Evolutionary conservation across 192 early-diverging fungal genomes (phyloP), one percentile per base, ranked within the genome.

Genomic region (Coemansia sp.): DNA sequence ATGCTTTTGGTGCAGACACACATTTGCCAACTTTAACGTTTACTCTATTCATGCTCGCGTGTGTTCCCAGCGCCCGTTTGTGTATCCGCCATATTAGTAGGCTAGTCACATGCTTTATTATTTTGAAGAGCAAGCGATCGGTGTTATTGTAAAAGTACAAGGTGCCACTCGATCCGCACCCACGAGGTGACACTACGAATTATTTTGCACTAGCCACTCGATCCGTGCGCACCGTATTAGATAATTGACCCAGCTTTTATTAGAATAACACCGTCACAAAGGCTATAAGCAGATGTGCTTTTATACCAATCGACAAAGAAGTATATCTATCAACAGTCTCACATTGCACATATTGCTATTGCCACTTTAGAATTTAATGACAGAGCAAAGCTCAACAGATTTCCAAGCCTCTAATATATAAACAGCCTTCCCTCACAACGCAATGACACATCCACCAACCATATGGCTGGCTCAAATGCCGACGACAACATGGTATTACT

Each of bases 1-100:
- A 36, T 76, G 75, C 25, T 71, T 76, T 64, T 76, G 75, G 75
- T 76, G 75, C 55, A 41, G 27, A 7, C 31, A 68, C 15, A 59
- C 67, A 1, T 76, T 58, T 39, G 41, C 61, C 17, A 61, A 58
- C 41, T 68, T 67, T 21, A 64, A 67, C 7, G 12, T 53, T 2
- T 76, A 76, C 48, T 62, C 64, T 1, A 21, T 34, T n/a, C 75
- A 76, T 38, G 69, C 69, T 15, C 75, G 61, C 21, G 19, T 50
- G 10, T 76, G 75, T 66, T 27, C 58, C 32, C 36, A 70, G 27
- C 68, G 75, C 6, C 75, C 75, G 25, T 76, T 72, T 36, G 69
- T 70, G 19, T 25, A 74, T 62, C 73, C 73, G 36, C 73, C 73
- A 0, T 74, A 74, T 21, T 69, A 64, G 41, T 5, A 53, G 15